Percentiles rank a stretch among this genome's conserved stretches.
phyloP scores from a whole-genome alignment of 768 basidiomycete genomes.

The Rhizopogon salebrosus region DNA sequence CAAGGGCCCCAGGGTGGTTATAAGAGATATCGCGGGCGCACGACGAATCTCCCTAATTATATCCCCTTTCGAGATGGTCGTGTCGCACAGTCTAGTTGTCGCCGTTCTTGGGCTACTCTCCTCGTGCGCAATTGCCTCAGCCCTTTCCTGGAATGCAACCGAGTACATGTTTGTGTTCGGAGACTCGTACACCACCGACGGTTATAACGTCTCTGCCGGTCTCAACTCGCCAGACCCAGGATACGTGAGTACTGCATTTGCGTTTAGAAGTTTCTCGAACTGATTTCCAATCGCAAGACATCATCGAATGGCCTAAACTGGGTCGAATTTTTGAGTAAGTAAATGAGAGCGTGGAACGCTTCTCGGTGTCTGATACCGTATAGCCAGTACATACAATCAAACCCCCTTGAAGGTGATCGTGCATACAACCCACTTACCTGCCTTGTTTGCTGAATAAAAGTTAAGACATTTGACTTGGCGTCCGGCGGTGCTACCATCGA shows the following conservation, averaged over 20 bases:
- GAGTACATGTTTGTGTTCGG: slow-evolving; percentile 58
- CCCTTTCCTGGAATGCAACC: slow-evolving; percentile 45
- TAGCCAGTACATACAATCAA: slow-evolving; percentile 52
- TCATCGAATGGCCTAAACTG: slow-evolving; percentile 63
- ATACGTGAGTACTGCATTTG: slow-evolving; percentile 32
- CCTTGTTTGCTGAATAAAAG: background rate
- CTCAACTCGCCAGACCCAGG: slow-evolving; percentile 47
- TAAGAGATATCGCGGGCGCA: background rate
- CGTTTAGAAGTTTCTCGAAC: background rate
- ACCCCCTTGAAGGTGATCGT: slow-evolving; percentile 40
- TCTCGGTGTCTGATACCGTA: slow-evolving; percentile 2
- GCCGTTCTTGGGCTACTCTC: slow-evolving; percentile 4
- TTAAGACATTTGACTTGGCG: slow-evolving; percentile 62
- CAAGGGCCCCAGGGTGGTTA: too few species aligned
- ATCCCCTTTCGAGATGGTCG: slow-evolving; percentile 9
- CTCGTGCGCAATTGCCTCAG: slow-evolving; percentile 6
- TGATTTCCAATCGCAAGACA: slow-evolving; percentile 30
- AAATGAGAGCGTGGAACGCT: background rate
- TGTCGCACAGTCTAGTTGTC: slow-evolving; percentile 1
- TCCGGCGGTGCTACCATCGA: slow-evolving; percentile 67
- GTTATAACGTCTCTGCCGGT: slow-evolving; percentile 55
- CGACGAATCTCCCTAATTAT: background rate
- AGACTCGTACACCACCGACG: slow-evolving; percentile 57
- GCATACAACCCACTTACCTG: background rate
- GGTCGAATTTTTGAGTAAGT: slow-evolving; percentile 48